phyloP scores from a whole-genome alignment of 225 moss, liverwort and hornwort genomes.

The Straminergon stramineum region DNA sequence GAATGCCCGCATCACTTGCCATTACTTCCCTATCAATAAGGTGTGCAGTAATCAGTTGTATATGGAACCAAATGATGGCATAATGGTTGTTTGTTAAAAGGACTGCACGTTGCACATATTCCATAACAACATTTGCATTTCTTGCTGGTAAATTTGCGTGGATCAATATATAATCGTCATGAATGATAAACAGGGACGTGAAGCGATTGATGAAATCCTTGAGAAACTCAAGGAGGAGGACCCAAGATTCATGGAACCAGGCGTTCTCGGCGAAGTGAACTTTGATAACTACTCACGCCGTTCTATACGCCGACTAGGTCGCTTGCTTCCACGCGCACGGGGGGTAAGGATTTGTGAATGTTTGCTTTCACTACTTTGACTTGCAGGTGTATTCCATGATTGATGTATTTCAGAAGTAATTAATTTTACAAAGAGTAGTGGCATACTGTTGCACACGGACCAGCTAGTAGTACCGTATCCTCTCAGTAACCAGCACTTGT shows the following conservation, averaged over 20 bases:
- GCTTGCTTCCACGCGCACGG: conserved; percentile 34
- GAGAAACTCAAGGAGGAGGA: conserved; percentile 11
- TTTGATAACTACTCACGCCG: conserved; percentile 28
- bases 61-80: neutral
- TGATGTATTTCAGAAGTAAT: neutral
- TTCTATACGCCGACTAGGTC: conserved; percentile 29
- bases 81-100: neutral
- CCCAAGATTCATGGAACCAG: neutral
- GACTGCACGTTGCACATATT: neutral
- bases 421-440: neutral
- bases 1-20: conserved; percentile 30
- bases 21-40: conserved; percentile 31
- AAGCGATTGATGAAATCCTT: conserved; percentile 21
- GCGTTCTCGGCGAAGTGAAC: neutral
- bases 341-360: conserved; percentile 5
- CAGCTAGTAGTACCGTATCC: neutral
- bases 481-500: neutral
- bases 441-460: neutral
- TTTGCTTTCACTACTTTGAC: neutral
- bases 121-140: too few species aligned
- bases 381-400: neutral
- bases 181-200: conserved; percentile 12
- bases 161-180: neutral
- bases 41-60: neutral
- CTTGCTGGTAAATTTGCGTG: neutral